Evolutionary conservation across 106 monocot species (phyloP).

Genomic region (Allium sativum): DNA sequence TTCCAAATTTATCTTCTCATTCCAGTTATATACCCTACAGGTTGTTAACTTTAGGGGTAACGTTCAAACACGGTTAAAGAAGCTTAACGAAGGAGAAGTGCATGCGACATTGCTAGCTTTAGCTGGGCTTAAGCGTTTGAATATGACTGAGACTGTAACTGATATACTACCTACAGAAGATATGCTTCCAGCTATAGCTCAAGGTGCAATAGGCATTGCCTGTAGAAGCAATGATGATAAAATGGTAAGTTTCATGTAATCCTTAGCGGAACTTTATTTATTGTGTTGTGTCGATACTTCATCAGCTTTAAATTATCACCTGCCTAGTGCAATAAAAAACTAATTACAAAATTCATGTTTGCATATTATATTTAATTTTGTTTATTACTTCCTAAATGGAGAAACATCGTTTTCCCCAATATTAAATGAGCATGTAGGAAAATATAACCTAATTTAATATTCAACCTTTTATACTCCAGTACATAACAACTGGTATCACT

Average conservation of each 20-base stretch:
- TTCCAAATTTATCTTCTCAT: neutral
- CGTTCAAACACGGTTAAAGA: conserved; percentile 84
- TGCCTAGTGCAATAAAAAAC: too few species aligned
- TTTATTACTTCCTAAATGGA: too few species aligned
- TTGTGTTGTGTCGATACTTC: too few species aligned
- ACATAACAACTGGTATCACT: too few species aligned
- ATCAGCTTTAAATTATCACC: too few species aligned
- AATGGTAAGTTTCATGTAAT: conserved; percentile 36
- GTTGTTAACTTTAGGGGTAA: conserved; percentile 96
- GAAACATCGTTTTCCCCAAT: too few species aligned
- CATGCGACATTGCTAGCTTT: conserved; percentile 81
- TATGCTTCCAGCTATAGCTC: conserved; percentile 97
- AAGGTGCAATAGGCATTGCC: conserved; percentile 98
- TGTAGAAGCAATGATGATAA: conserved; percentile 85
- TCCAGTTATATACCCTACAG: conserved; percentile 20
- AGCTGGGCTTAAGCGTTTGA: conserved; percentile 83
- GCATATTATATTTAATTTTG: too few species aligned
- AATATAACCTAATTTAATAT: too few species aligned
- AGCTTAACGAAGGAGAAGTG: conserved; percentile 77
- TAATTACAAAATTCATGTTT: too few species aligned
- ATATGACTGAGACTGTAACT: conserved; percentile 82
- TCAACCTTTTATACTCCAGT: too few species aligned
- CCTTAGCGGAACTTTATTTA: too few species aligned
- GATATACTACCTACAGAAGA: conserved; percentile 70
- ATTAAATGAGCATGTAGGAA: too few species aligned